phyloP scores from a whole-genome alignment of 768 basidiomycete species.

The Kwoniella mangroviensis region DNA sequence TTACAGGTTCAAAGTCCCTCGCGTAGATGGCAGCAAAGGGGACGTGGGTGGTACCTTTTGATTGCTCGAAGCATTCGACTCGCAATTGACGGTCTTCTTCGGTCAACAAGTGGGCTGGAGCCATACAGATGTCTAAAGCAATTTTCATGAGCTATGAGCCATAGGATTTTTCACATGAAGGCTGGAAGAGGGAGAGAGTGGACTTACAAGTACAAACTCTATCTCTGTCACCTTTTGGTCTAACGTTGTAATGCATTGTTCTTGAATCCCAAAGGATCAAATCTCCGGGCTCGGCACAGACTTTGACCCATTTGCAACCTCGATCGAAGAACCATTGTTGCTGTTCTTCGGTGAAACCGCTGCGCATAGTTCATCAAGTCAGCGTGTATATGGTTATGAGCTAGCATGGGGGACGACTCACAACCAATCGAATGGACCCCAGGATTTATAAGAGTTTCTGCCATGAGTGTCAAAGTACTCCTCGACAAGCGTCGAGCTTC shows the following conservation, averaged over 20 bases:
- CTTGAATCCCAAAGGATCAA: conserved; percentile 53
- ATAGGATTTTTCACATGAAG: background rate
- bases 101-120: conserved; percentile 33
- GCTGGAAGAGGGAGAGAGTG: background rate
- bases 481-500: conserved; percentile 36
- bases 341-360: conserved; percentile 38
- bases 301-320: conserved; percentile 52
- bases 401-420: conserved; percentile 6
- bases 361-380: conserved; percentile 11
- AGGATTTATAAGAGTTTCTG: conserved; percentile 24
- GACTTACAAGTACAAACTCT: conserved; percentile 43
- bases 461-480: conserved; percentile 30
- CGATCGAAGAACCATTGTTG: conserved; percentile 48
- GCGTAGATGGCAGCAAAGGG: conserved; percentile 30
- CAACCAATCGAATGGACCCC: conserved; percentile 35
- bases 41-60: conserved; percentile 33
- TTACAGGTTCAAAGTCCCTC: conserved; percentile 25
- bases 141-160: background rate
- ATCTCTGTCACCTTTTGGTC: conserved; percentile 35
- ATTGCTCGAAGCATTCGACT: conserved; percentile 25
- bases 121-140: conserved; percentile 43
- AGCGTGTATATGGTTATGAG: background rate
- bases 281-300: conserved; percentile 49
- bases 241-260: conserved; percentile 46
- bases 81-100: conserved; percentile 39